Percentiles rank a stretch among this genome's conserved stretches.
phyloP scores from a whole-genome alignment of 192 early-diverging fungal genomes.

The Helicostylum pulchrum region DNA sequence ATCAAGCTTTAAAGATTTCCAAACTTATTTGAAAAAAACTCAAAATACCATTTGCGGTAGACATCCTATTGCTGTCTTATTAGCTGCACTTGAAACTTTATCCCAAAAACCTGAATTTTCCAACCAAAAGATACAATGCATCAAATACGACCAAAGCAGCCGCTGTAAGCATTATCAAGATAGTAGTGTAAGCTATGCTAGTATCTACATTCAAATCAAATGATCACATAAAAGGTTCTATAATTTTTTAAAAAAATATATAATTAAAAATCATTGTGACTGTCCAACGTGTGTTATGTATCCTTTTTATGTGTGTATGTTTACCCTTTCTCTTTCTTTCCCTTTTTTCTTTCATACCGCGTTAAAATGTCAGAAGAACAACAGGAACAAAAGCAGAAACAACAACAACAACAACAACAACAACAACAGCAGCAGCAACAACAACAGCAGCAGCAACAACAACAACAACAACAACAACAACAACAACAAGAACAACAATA shows the following conservation, averaged over 20 bases:
- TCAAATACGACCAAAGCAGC: conserved; percentile 85
- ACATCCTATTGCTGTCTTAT: conserved; percentile 81
- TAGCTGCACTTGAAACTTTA: conserved; percentile 59
- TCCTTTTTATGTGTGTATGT: not conserved
- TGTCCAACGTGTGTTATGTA: not conserved
- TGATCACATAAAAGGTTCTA: not conserved
- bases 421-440: conserved; percentile 38
- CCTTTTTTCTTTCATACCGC: not conserved
- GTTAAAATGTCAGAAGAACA: not conserved
- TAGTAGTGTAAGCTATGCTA: conserved; percentile 79
- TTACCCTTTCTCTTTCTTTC: not conserved
- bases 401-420: conserved; percentile 18
- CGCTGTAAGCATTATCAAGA: conserved; percentile 51
- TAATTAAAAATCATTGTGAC: too few species aligned
- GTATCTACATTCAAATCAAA: conserved; percentile 41
- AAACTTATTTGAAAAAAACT: conserved; percentile 69
- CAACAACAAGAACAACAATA: conserved; percentile 19
- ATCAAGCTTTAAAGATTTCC: conserved; percentile 55
- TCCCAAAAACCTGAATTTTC: conserved; percentile 8
- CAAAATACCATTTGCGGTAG: conserved; percentile 95
- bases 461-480: not conserved
- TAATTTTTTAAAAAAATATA: too few species aligned
- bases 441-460: conserved; percentile 35
- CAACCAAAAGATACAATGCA: conserved; percentile 56
- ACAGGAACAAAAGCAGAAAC: not conserved